Evolutionary conservation across 176 grass and related monocot genomes (phyloP), one percentile per base, ranked within the genome.

Genomic region (Miscanthus lutarioriparius): DNA sequence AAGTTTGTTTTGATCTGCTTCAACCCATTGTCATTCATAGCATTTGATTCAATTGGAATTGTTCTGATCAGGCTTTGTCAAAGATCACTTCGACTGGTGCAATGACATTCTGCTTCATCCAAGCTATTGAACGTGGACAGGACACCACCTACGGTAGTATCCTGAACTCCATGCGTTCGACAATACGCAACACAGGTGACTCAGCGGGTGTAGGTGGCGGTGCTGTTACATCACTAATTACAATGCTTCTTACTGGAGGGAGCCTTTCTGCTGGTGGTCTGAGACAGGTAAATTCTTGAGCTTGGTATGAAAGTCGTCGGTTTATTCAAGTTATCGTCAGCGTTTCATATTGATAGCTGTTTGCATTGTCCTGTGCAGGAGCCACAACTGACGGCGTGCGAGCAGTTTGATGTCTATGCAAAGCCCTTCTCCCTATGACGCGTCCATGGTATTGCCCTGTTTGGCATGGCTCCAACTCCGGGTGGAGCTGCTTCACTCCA

Each of bases 31-130:
- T 25, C 2, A 8, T 36, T 65, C 39, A 30, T 83, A 40, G 25
- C 19, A 76, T 70, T 77, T 48, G n/a, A 70, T 79, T 80, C 47
- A 69, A 20, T 75, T 87, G 75, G 22, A 84, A 41, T 63, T 84
- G 14, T 43, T 74, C 45, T 38, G 38, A 78, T 74, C 85, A 98
- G 96, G 96, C 96, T 82, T 89, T 98, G 64, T 98, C 96, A 38
- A 95, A 67, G 86, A 80, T 94, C 64, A 96, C 96, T 84, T 99
- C 96, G 14, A 99, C 96, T 40, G 96, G 96, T 35, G 96, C 96
- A 7, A 99, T 99, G 96, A 99, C 93, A 61, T 99, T 90, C 65
- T 92, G 96, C 75, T 99, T 99, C 84, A 99, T 99, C 77, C 96
- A 99, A 94, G 96, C 96, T 49, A 89, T 99, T 84, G 96, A 99